Evolutionary conservation across 2,329 filamentous ascomycete species (phyloP).

Genomic region (Trichoderma arundinaceum): DNA sequence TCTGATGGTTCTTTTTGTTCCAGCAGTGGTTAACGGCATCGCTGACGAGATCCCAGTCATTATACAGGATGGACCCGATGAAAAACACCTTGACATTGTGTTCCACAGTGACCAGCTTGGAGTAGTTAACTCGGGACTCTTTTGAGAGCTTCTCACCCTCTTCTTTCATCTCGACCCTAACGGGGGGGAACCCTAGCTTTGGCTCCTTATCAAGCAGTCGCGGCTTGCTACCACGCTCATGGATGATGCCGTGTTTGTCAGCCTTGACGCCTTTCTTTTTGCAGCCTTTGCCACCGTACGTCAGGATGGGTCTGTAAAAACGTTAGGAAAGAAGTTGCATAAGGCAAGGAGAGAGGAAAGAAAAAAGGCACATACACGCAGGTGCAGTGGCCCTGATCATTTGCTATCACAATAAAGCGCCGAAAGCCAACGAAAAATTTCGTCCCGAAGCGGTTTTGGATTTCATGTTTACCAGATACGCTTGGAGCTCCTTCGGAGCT

Average conservation of each 20-base stretch:
- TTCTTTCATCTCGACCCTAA: constrained; percentile 52
- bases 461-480: constrained; percentile 44
- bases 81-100: constrained; percentile 65
- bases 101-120: constrained; percentile 61
- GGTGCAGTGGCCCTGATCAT: constrained; percentile 58
- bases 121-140: constrained; percentile 64
- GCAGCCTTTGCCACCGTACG: constrained; percentile 60
- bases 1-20: constrained; percentile 51
- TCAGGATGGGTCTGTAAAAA: constrained; percentile 57
- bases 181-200: constrained; percentile 53
- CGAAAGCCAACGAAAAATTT: constrained; percentile 57
- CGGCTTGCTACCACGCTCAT: constrained; percentile 46
- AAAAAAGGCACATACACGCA: constrained; percentile 54
- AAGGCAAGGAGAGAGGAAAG: too few relatives aligned
- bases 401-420: constrained; percentile 60
- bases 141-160: constrained; percentile 53
- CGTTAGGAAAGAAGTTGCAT: neutral
- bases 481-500: constrained; percentile 41
- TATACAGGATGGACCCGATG: constrained; percentile 53
- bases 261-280: constrained; percentile 59
- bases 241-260: constrained; percentile 59
- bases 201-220: constrained; percentile 50
- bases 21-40: constrained; percentile 58
- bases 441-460: constrained; percentile 45
- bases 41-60: constrained; percentile 50